phyloP scores from a whole-genome alignment of 208 protist genomes.

The Leishmania turanica region DNA sequence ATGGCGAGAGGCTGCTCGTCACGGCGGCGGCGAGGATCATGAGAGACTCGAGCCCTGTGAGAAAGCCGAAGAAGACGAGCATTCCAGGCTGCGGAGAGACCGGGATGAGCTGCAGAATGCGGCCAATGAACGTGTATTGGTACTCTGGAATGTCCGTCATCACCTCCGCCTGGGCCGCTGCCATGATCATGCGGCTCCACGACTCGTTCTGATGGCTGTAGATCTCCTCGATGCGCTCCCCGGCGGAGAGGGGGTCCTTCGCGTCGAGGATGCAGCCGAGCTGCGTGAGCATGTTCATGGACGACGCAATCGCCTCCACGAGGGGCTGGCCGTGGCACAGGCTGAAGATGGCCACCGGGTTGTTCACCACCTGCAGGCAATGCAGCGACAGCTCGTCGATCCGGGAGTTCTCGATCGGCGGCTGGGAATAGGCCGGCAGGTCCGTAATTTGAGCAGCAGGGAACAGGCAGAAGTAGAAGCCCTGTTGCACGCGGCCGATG shows the following conservation, averaged over 20 bases:
- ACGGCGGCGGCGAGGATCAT: slow-evolving; percentile 74
- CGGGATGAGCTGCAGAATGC: slow-evolving; percentile 74
- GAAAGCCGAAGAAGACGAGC: slow-evolving; percentile 75
- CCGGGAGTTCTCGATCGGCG: slow-evolving; percentile 49
- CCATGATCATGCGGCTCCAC: slow-evolving; percentile 36
- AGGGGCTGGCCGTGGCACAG: slow-evolving; percentile 75
- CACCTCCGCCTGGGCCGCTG: slow-evolving; percentile 32
- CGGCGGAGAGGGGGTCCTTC: slow-evolving; percentile 29
- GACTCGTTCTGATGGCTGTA: slow-evolving; percentile 24
- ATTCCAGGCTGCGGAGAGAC: slow-evolving; percentile 64
- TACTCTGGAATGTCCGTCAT: slow-evolving; percentile 43
- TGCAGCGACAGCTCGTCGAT: slow-evolving; percentile 84
- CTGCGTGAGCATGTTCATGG: slow-evolving; percentile 74
- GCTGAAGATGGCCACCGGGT: slow-evolving; percentile 73
- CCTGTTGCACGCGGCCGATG: slow-evolving; percentile 85
- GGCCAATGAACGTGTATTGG: slow-evolving; percentile 67
- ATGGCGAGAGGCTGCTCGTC: slow-evolving; percentile 63
- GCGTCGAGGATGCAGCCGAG: slow-evolving; percentile 69
- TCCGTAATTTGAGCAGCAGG: slow-evolving; percentile 49
- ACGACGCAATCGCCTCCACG: slow-evolving; percentile 54
- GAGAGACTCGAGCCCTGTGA: slow-evolving; percentile 69
- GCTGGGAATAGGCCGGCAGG: slow-evolving; percentile 42
- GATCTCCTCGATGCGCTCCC: slow-evolving; percentile 43
- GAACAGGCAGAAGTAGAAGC: slow-evolving; percentile 82
- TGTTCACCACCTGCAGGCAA: slow-evolving; percentile 67